A percentile compares a stretch with the other conserved stretches of the same genome.
Conservation (phyloP, 2,329 filamentous ascomycete species). For the Pleurostoma richardsiae region DNA sequence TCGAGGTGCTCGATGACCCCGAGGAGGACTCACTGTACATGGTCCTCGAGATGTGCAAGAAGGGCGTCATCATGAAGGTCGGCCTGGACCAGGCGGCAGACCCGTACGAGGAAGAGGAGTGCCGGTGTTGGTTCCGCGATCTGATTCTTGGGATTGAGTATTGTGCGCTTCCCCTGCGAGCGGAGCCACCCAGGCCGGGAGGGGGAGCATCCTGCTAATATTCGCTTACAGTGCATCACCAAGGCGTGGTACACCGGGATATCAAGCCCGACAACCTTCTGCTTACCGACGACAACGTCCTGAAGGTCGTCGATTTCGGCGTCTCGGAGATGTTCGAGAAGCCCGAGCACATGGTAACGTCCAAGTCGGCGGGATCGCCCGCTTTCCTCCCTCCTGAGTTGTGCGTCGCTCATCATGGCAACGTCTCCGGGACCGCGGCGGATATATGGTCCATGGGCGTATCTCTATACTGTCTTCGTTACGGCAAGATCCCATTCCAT, state of each 20-base stretch:
- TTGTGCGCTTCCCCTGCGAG: constrained; percentile 43
- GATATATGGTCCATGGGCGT: constrained; percentile 99
- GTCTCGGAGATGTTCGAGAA: constrained; percentile 99
- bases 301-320: constrained; percentile 98
- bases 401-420: constrained; percentile 79
- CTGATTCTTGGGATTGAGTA: constrained; percentile 94
- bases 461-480: constrained; percentile 86
- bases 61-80: constrained; percentile 95
- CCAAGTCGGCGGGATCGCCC: constrained; percentile 90
- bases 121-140: constrained; percentile 90
- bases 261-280: constrained; percentile 98
- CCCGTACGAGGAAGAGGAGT: constrained; percentile 77
- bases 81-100: constrained; percentile 77
- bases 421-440: constrained; percentile 81
- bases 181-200: background rate
- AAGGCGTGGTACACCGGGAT: constrained; percentile 91
- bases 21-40: constrained; percentile 96
- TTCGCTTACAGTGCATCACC: constrained; percentile 67
- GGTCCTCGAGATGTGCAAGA: constrained; percentile 98
- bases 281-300: constrained; percentile 82
- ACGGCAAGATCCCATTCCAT: constrained; percentile 84
- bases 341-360: constrained; percentile 75
- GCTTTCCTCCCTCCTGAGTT: constrained; percentile 93
- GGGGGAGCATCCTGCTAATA: too few relatives aligned
- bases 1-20: constrained; percentile 93